phyloP scores from a whole-genome alignment of 768 basidiomycete genomes.

The Hericium erinaceus region DNA sequence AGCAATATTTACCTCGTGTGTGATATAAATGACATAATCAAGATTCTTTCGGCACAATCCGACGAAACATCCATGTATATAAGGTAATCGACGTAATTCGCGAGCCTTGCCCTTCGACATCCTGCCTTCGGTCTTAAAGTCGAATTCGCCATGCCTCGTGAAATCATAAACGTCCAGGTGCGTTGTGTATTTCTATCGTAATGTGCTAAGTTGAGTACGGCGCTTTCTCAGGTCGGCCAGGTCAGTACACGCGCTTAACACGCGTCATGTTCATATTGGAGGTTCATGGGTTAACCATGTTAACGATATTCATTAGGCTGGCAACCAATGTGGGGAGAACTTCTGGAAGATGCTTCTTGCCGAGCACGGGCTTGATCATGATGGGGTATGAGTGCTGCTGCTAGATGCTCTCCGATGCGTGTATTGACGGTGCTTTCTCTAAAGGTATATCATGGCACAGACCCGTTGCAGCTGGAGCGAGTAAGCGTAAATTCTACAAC shows the following conservation, averaged over 20 bases:
- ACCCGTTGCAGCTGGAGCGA: slow-evolving; percentile 65
- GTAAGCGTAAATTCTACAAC: slow-evolving; percentile 30
- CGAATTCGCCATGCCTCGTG: slow-evolving; percentile 47
- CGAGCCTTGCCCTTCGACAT: background rate
- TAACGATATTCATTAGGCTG: slow-evolving; percentile 35
- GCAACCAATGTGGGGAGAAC: slow-evolving; percentile 72
- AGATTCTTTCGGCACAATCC: too few relatives aligned
- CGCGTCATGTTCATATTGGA: background rate
- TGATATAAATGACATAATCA: too few relatives aligned
- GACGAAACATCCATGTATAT: background rate
- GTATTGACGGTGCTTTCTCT: background rate
- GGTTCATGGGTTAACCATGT: background rate
- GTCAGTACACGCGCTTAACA: slow-evolving; percentile 31
- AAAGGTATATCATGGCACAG: slow-evolving; percentile 53
- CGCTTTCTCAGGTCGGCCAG: slow-evolving; percentile 54
- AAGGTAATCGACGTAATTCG: background rate
- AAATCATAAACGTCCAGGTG: slow-evolving; percentile 80
- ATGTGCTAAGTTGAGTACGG: background rate
- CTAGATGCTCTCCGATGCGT: background rate
- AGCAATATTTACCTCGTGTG: too few relatives aligned
- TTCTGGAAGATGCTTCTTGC: slow-evolving; percentile 88
- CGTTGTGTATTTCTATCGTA: slow-evolving; percentile 6
- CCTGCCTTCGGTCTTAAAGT: background rate
- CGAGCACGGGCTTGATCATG: slow-evolving; percentile 73
- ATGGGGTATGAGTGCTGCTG: slow-evolving; percentile 41